Evolutionary conservation across 2,329 filamentous ascomycete species (phyloP).

Genomic region (Aspergillus ustus): DNA sequence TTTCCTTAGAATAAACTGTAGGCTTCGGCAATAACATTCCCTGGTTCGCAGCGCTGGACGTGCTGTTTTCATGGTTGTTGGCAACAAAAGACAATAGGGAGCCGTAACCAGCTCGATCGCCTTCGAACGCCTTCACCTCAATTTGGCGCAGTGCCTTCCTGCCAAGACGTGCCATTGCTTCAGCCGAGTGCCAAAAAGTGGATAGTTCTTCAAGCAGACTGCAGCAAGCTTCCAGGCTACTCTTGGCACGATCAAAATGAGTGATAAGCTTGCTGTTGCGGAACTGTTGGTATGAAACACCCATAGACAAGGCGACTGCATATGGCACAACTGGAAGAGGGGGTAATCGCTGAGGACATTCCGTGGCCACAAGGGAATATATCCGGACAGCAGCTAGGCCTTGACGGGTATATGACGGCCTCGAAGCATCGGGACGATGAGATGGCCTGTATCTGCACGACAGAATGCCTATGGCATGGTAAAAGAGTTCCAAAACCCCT

Average conservation of each 20-base stretch:
- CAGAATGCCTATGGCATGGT: conserved; percentile 61
- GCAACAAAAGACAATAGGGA: not conserved
- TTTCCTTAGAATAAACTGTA: conserved; percentile 1
- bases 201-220: conserved; percentile 40
- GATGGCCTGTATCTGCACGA: conserved; percentile 54
- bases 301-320: conserved; percentile 59
- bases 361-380: conserved; percentile 55
- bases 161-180: conserved; percentile 47
- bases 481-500: conserved; percentile 60
- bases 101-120: conserved; percentile 23
- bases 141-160: conserved; percentile 42
- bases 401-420: conserved; percentile 58
- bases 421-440: conserved; percentile 49
- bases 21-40: not conserved
- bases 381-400: conserved; percentile 61
- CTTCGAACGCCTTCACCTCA: conserved; percentile 21
- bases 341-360: conserved; percentile 52
- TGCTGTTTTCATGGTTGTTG: not conserved
- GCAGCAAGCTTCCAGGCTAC: conserved; percentile 42
- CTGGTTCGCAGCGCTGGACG: not conserved
- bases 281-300: conserved; percentile 61
- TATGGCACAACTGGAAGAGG: conserved; percentile 62
- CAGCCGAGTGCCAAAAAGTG: conserved; percentile 45
- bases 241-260: conserved; percentile 41
- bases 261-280: conserved; percentile 55